A percentile compares a stretch with the other conserved stretches of the same genome.
Evolutionary conservation across 2,329 filamentous ascomycete genomes (phyloP).

Genomic region (Exophiala spinifera): DNA sequence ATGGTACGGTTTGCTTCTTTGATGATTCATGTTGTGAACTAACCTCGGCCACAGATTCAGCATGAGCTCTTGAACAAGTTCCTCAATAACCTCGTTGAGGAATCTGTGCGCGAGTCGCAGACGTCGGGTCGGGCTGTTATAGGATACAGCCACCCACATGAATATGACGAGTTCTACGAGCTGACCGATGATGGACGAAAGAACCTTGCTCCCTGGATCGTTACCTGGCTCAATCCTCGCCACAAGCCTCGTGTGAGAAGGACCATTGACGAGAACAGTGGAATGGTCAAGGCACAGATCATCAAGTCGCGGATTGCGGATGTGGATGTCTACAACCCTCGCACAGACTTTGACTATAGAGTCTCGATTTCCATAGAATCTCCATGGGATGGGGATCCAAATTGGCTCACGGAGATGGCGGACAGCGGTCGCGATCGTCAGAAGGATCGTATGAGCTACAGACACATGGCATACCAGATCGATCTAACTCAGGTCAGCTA

Average conservation of each 20-base stretch:
- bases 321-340: slow-evolving; percentile 79
- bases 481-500: slow-evolving; percentile 86
- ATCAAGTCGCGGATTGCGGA: slow-evolving; percentile 88
- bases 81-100: slow-evolving; percentile 67
- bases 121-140: slow-evolving; percentile 58
- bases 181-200: slow-evolving; percentile 60
- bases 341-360: slow-evolving; percentile 78
- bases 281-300: slow-evolving; percentile 72
- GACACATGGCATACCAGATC: slow-evolving; percentile 80
- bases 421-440: slow-evolving; percentile 59
- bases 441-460: slow-evolving; percentile 91
- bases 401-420: slow-evolving; percentile 46
- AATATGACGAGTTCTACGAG: slow-evolving; percentile 80
- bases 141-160: slow-evolving; percentile 75
- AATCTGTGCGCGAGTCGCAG: slow-evolving; percentile 36
- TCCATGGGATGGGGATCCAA: slow-evolving; percentile 69
- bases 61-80: slow-evolving; percentile 82
- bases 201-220: slow-evolving; percentile 63
- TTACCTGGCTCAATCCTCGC: slow-evolving; percentile 57
- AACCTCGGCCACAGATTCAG: slow-evolving; percentile 56
- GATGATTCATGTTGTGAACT: slow-evolving; percentile 10
- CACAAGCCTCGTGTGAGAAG: slow-evolving; percentile 63
- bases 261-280: slow-evolving; percentile 63
- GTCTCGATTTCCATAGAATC: slow-evolving; percentile 95
- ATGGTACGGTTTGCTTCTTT: slow-evolving; percentile 56